Evolutionary conservation across 2,329 filamentous ascomycete genomes (phyloP).

Genomic region (Penicillium vulpinum): DNA sequence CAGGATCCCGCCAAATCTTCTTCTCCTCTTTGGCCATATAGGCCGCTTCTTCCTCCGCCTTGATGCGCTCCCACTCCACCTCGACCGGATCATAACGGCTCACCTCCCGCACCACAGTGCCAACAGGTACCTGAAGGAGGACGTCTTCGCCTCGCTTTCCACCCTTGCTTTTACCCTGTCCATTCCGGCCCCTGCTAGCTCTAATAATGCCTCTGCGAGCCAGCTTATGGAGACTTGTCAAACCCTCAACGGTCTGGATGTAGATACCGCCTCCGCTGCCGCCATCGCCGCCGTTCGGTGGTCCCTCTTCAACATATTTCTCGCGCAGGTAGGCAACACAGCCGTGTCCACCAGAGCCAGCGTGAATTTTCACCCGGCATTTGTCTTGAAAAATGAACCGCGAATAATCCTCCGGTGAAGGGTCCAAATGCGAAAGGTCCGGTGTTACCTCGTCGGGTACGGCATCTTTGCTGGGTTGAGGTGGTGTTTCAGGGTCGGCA

Average conservation of each 20-base stretch:
- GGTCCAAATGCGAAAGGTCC: slow-evolving; percentile 67
- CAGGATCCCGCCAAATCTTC: slow-evolving; percentile 21
- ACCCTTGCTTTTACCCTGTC: slow-evolving; percentile 50
- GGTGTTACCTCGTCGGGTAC: slow-evolving; percentile 18
- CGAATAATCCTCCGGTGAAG: slow-evolving; percentile 79
- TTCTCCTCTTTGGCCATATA: slow-evolving; percentile 49
- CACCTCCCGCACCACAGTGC: slow-evolving; percentile 84
- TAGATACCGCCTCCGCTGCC: slow-evolving; percentile 90
- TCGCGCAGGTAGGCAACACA: slow-evolving; percentile 94
- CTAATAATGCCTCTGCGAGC: slow-evolving; percentile 67
- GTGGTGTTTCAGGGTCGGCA: neutral
- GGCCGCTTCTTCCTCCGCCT: slow-evolving; percentile 46
- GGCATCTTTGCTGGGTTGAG: slow-evolving; percentile 10
- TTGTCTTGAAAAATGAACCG: slow-evolving; percentile 83
- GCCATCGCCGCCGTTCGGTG: slow-evolving; percentile 91
- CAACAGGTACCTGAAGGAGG: slow-evolving; percentile 85
- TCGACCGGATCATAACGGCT: slow-evolving; percentile 73
- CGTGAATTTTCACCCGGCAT: slow-evolving; percentile 72
- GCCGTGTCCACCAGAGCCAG: slow-evolving; percentile 82
- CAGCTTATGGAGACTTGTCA: slow-evolving; percentile 92
- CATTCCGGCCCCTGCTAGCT: slow-evolving; percentile 48
- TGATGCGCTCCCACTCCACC: slow-evolving; percentile 57
- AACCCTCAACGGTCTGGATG: slow-evolving; percentile 86
- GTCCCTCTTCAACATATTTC: slow-evolving; percentile 83
- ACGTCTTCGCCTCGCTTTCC: slow-evolving; percentile 84